Evolutionary conservation across 1,284 basidiomycete species (phyloP).

Genomic region (Ustilago shanxiensis): DNA sequence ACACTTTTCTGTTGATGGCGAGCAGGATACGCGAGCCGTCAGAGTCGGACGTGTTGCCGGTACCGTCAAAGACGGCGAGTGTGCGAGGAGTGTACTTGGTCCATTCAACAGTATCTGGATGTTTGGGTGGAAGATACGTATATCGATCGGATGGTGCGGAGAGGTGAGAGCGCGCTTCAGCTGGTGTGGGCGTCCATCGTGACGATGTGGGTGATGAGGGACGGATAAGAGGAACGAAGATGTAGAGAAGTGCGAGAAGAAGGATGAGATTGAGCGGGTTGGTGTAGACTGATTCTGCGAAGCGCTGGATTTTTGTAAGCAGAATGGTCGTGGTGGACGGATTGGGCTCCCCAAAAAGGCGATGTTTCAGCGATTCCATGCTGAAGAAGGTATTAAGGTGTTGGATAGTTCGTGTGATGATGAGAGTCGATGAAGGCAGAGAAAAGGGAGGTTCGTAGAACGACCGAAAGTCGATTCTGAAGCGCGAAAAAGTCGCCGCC

Average conservation of each 20-base stretch:
- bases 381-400: background rate
- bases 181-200: constrained; percentile 42
- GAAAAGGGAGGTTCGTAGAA: background rate
- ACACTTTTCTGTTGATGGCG: constrained; percentile 87
- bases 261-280: constrained; percentile 63
- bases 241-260: constrained; percentile 47
- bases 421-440: background rate
- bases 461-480: background rate
- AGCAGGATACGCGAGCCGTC: constrained; percentile 77
- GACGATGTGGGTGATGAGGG: constrained; percentile 45
- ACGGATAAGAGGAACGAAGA: constrained; percentile 50
- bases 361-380: constrained; percentile 26
- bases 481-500: background rate
- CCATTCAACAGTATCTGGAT: constrained; percentile 61
- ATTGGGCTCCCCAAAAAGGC: constrained; percentile 8
- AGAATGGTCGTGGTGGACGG: background rate
- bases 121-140: constrained; percentile 58
- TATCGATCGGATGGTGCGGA: constrained; percentile 48
- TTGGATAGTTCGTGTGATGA: background rate
- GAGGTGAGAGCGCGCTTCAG: constrained; percentile 42
- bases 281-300: constrained; percentile 47
- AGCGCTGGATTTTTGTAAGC: background rate
- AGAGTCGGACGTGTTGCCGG: constrained; percentile 29
- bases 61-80: constrained; percentile 65
- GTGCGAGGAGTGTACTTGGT: constrained; percentile 65